These are phyloP conservation scores for Hymenoscyphus linearis DNA, from an alignment of 2,329 filamentous ascomycete species.

Conservation along the genomic window DNA sequence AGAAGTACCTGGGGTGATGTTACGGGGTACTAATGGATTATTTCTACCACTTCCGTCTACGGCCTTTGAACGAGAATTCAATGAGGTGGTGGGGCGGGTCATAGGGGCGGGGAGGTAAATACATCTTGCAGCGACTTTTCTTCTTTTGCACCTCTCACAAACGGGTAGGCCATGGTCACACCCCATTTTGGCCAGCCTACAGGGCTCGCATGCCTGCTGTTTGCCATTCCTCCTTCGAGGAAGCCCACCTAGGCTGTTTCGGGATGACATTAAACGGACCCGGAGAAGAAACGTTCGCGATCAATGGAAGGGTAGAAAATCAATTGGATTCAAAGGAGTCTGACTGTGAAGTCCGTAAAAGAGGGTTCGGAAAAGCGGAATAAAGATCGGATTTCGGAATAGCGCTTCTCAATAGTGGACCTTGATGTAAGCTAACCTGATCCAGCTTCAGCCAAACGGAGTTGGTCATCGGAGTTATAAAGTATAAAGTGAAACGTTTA, in stretches of 20 bases:
- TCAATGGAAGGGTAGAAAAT: background rate
- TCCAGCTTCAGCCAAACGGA: background rate
- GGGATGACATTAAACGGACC: background rate
- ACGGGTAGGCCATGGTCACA: constrained; percentile 27
- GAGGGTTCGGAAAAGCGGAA: background rate
- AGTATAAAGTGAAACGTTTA: background rate
- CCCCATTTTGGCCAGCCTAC: constrained; percentile 28
- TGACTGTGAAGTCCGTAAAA: background rate
- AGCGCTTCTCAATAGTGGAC: background rate
- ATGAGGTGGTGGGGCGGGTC: constrained; percentile 13
- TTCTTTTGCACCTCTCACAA: constrained; percentile 25
- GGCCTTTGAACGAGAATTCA: background rate
- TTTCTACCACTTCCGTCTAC: background rate
- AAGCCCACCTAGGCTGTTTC: constrained; percentile 4
- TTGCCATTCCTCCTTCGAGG: constrained; percentile 28
- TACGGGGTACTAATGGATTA: constrained; percentile 3
- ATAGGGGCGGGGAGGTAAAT: constrained; percentile 28
- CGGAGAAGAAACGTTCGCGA: background rate
- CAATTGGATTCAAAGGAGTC: background rate
- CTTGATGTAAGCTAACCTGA: background rate
- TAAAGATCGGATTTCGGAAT: background rate
- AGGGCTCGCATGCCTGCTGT: constrained; percentile 26
- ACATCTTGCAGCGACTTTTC: constrained; percentile 22
- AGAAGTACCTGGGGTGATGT: constrained; percentile 2
- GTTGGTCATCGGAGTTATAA: background rate